phyloP scores from a whole-genome alignment of 1,284 basidiomycete species.

The Sparassis latifolia region DNA sequence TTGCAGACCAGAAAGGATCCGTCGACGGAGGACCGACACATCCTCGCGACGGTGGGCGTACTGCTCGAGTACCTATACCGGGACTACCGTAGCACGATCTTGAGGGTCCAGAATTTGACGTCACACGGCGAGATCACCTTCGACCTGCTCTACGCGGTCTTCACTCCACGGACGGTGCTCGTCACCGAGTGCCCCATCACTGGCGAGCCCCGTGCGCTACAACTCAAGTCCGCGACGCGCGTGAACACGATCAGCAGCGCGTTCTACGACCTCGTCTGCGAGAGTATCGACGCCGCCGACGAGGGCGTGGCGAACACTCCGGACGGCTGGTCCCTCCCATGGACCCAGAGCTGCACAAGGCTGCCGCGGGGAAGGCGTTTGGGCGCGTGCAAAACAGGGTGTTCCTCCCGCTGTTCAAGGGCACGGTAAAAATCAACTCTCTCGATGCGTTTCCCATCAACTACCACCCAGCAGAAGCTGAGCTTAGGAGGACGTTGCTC shows the following conservation, averaged over 20 bases:
- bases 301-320: constrained; percentile 3
- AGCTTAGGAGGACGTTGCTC: constrained; percentile 31
- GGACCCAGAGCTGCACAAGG: constrained; percentile 8
- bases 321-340: not conserved
- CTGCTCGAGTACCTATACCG: constrained; percentile 40
- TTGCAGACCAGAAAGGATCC: constrained; percentile 29
- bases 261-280: constrained; percentile 34
- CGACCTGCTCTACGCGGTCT: constrained; percentile 44
- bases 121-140: constrained; percentile 50
- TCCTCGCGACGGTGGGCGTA: constrained; percentile 35
- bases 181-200: constrained; percentile 43
- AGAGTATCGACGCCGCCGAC: constrained; percentile 44
- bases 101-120: constrained; percentile 37
- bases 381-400: constrained; percentile 36
- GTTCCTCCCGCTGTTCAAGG: constrained; percentile 35
- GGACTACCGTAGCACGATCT: constrained; percentile 42
- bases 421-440: constrained; percentile 40
- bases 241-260: constrained; percentile 24
- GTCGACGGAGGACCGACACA: constrained; percentile 31
- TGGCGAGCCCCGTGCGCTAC: constrained; percentile 40
- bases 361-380: constrained; percentile 15
- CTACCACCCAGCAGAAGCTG: constrained; percentile 36
- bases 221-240: constrained; percentile 31
- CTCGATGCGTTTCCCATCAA: constrained; percentile 46
- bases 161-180: constrained; percentile 43